Evolutionary conservation across 2,329 filamentous ascomycete species (phyloP).

Genomic region (Apiospora hydei): DNA sequence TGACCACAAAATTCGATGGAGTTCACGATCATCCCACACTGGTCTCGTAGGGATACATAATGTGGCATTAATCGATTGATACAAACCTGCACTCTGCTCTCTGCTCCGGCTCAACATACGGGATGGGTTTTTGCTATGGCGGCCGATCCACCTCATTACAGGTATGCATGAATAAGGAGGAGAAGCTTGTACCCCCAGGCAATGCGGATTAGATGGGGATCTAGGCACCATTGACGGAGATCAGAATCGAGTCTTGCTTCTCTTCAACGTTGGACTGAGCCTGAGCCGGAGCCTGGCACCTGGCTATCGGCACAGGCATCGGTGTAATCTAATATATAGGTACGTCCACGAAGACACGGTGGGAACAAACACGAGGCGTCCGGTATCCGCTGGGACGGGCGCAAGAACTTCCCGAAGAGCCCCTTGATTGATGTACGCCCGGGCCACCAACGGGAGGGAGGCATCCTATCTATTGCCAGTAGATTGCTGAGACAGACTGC

Average conservation of each 20-base stretch:
- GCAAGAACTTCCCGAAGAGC: background rate
- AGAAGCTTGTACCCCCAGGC: background rate
- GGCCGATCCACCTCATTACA: background rate
- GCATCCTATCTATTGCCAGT: background rate
- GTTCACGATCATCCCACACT: conserved; percentile 8
- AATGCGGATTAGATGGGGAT: conserved; percentile 6
- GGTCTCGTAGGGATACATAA: background rate
- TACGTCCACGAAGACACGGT: background rate
- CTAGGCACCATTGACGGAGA: background rate
- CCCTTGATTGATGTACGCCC: conserved; percentile 16
- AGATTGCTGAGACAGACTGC: background rate
- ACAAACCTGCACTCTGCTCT: background rate
- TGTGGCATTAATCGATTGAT: background rate
- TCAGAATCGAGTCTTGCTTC: conserved; percentile 11
- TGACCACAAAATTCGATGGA: background rate
- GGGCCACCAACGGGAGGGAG: conserved; percentile 10
- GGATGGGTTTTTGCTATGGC: background rate
- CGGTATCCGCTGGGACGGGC: conserved; percentile 7
- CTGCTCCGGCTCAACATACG: background rate
- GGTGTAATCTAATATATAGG: background rate
- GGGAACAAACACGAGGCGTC: background rate
- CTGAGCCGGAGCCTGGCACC: background rate
- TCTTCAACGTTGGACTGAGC: background rate
- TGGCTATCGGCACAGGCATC: background rate
- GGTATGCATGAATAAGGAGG: conserved; percentile 6